Evolutionary conservation across 1,139 yeast genomes (phyloP), one percentile per base, ranked within the genome.

Genomic region (Nadsonia commutata): DNA sequence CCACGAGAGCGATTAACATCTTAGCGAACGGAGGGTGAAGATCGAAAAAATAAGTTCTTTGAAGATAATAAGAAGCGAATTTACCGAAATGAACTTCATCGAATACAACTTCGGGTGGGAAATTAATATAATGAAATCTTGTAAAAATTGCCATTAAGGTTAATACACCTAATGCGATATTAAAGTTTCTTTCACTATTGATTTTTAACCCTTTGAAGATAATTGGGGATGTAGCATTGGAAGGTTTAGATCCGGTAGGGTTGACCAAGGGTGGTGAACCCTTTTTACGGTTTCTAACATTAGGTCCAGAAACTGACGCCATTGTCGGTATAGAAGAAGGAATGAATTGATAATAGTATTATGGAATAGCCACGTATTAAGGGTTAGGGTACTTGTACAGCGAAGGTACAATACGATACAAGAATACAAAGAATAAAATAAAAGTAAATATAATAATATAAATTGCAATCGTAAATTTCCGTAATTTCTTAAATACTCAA

Each of bases 11-110:
- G 64, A 86, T 82, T 52, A 88, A 70, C 62, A 93, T 68, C 62
- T 93, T 93, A 43, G 96, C 98, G 64, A 93, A 82, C 16, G 98
- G 99, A 36, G 99, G 99, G 62, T 93, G 99, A 47, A 93, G 75
- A 63, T 93, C 99, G 59, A 93, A 90, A 45, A 52, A 55, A 40
- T 59, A 61, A 36, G 60, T 60, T 23, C 62, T 68, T 48, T 60
- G 58, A 31, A 60, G 52, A 47, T 60, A 60, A 46, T 59, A 63
- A 9, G 68, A 58, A 17, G 69, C 70, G 46, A 66, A 66, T 52
- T 76, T 74, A 13, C 80, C 81, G 63, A 82, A 82, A 66, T 84
- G 95, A 7, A 95, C 95, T 58, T 85, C 95, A 31, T 93, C 99
- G 56, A 93, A 93, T 20, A 93, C 98, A 45, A 93, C 98, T 59